Base-by-base conservation (phyloP, 257 asterid genomes). In the Anisodus acutangulus region DNA sequence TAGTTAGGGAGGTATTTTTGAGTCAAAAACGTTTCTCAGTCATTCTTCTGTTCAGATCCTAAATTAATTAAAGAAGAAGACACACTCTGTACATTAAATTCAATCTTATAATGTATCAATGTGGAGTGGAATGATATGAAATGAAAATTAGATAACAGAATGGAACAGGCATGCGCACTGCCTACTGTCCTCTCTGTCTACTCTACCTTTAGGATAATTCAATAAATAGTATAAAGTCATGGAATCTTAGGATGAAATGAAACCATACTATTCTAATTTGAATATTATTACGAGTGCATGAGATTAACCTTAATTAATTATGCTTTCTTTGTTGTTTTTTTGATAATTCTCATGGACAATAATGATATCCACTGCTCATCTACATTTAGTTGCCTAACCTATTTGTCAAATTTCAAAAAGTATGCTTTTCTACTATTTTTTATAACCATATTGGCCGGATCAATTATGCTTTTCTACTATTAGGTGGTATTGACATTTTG, bases 131-230 rank as follows among this genome's bases (percentile, higher is more conserved):
- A 74, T 49, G 45, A 74, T 51, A 51, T 6, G 45, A 51, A 22
- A 8, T 16, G 9, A 17, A 6, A 51, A 74, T 63, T 51, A 76
- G 13, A 76, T 49, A 76, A 51, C 81, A 71, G 39, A 71, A 43
- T 71, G 9, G 79, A 71, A 43, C 79, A 76, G 81, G 81, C 81
- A 76, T 51, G 81, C 81, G 81, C 81, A 51, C 81, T 53, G 26
- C 0, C 15, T 69, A 4, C 31, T 69, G 78, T 69, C 54, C 54
- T 69, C 78, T 26, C 6, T 35, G 22, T 76, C 63, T 76, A 26
- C 22, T 49, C 57, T 76, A 72, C 39, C 9, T 72, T 74, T 76
- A 76, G 26, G 64, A 76, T 76, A 53, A 51, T 6, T 76, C 22
- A 76, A 13, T 76, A 51, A 76, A 76, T 26, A 76, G 80, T 76